Conservation (phyloP, 1,284 basidiomycete genomes). For the Cystobasidium sp. region DNA sequence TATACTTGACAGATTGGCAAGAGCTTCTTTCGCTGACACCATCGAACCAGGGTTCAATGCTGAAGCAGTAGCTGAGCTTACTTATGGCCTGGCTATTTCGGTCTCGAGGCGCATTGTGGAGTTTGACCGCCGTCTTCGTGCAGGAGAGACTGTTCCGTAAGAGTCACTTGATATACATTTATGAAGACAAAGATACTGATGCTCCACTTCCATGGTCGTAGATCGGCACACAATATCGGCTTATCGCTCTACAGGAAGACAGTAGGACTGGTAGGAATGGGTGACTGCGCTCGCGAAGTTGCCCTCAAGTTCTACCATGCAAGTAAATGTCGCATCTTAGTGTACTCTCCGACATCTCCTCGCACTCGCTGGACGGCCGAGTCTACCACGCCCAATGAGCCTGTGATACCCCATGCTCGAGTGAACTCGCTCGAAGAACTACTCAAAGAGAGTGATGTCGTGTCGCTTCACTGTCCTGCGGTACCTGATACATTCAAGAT, state of each 20-base stretch:
- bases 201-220: not conserved
- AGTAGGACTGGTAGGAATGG: slow-evolving; percentile 60
- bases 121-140: slow-evolving; percentile 44
- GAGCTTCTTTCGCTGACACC: slow-evolving; percentile 1
- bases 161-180: not conserved
- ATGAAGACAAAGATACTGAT: not conserved
- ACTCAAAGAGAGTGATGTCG: slow-evolving; percentile 82
- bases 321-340: slow-evolving; percentile 56
- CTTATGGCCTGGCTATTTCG: slow-evolving; percentile 41
- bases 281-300: slow-evolving; percentile 56
- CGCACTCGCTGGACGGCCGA: slow-evolving; percentile 53
- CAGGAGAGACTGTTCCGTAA: slow-evolving; percentile 42
- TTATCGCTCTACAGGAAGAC: slow-evolving; percentile 54
- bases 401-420: slow-evolving; percentile 46
- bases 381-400: slow-evolving; percentile 45
- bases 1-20: not conserved
- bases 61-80: slow-evolving; percentile 53
- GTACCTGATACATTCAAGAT: slow-evolving; percentile 93
- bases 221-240: slow-evolving; percentile 48
- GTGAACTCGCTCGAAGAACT: slow-evolving; percentile 57
- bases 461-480: slow-evolving; percentile 95
- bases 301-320: slow-evolving; percentile 55
- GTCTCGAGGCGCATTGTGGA: slow-evolving; percentile 42
- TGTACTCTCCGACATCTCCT: slow-evolving; percentile 58
- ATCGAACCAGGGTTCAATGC: slow-evolving; percentile 46